A percentile compares a stretch with the other conserved stretches of the same genome.
These are phyloP conservation scores for Solanum microdontum DNA, from an alignment of 257 asterid species.

Conservation along the genomic window DNA sequence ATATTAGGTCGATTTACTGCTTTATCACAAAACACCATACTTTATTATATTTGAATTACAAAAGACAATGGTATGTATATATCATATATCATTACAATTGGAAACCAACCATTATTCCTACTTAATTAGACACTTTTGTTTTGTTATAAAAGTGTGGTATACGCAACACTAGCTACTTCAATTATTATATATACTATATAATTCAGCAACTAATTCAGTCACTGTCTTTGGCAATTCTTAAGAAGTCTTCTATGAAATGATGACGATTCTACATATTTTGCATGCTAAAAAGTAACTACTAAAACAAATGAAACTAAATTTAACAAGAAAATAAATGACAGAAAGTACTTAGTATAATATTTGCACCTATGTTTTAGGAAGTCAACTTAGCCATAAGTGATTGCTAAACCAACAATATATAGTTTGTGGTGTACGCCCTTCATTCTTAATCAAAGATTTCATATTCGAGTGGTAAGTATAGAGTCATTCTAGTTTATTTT, in stretches of 20 bases:
- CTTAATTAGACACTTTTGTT: background rate
- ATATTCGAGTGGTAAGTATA: background rate
- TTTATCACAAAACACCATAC: background rate
- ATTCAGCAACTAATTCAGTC: slow-evolving; percentile 4
- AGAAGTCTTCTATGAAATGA: background rate
- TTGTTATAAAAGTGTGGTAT: background rate
- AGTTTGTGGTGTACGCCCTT: background rate
- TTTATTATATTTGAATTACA: background rate
- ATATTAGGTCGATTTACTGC: background rate
- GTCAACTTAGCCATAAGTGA: background rate
- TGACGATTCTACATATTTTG: background rate
- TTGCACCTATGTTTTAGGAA: background rate
- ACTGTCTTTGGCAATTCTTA: background rate
- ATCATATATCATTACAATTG: background rate
- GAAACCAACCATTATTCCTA: background rate
- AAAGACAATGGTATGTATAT: background rate
- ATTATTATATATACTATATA: background rate
- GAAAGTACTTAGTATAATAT: background rate
- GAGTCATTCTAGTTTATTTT: no score
- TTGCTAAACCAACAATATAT: background rate
- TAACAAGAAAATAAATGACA: background rate
- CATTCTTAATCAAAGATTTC: background rate
- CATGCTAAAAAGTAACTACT: background rate
- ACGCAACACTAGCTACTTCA: background rate
- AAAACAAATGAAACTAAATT: background rate